Conservation (phyloP, 495 filamentous ascomycete species). For the Glonium stellatum region DNA sequence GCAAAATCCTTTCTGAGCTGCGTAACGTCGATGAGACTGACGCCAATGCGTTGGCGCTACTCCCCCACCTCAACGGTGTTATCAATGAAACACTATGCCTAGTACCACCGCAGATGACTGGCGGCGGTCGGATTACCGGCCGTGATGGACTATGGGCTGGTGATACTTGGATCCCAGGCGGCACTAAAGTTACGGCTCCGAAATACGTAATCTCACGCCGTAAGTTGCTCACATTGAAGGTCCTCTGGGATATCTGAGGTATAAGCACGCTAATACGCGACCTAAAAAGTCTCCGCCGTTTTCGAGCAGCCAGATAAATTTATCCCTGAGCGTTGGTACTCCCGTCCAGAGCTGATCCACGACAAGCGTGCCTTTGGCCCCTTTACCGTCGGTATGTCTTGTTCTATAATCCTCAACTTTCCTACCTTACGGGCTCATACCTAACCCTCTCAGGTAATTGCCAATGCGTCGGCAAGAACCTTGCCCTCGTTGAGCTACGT, state of each 20-base stretch:
- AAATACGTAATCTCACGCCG: slow-evolving; percentile 5
- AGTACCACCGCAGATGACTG: slow-evolving; percentile 8
- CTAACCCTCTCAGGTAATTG: neutral
- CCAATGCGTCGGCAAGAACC: slow-evolving; percentile 1
- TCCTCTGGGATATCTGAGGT: too few relatives aligned
- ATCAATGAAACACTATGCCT: slow-evolving; percentile 18
- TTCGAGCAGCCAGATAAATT: slow-evolving; percentile 3
- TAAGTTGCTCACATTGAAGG: too few relatives aligned
- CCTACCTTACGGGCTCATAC: neutral
- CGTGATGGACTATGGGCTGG: slow-evolving; percentile 10
- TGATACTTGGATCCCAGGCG: slow-evolving; percentile 11
- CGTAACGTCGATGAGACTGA: neutral
- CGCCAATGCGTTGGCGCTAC: neutral
- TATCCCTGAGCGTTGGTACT: slow-evolving; percentile 13
- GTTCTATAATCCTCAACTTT: neutral
- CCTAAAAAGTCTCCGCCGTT: neutral
- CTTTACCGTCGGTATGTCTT: slow-evolving; percentile 2
- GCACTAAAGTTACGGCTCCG: slow-evolving; percentile 9
- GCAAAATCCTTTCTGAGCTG: neutral
- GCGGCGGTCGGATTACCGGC: neutral
- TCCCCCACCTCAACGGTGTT: slow-evolving; percentile 12
- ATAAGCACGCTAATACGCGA: too few relatives aligned
- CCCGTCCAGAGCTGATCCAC: slow-evolving; percentile 10
- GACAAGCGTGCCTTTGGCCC: slow-evolving; percentile 16
- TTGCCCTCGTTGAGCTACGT: neutral